These are phyloP conservation scores for Magnusiomyces tetraspermus DNA, from an alignment of 1,139 yeast genomes.

Conservation along the genomic window DNA sequence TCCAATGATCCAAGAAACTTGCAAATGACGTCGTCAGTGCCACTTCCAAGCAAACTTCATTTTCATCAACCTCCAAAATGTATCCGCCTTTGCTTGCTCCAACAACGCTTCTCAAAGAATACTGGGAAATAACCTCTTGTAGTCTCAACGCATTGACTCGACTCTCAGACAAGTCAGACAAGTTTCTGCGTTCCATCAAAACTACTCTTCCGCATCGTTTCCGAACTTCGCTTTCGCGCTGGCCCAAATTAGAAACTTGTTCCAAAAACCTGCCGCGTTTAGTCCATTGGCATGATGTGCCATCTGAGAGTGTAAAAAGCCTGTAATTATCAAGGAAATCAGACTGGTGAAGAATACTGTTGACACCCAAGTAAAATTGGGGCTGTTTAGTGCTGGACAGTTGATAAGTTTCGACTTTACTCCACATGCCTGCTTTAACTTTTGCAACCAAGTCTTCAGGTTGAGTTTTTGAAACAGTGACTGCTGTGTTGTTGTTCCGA, in stretches of 20 bases:
- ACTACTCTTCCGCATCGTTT: constrained; percentile 42
- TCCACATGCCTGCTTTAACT: constrained; percentile 49
- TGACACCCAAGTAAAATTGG: constrained; percentile 52
- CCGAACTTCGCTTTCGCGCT: constrained; percentile 52
- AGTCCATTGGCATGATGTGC: constrained; percentile 56
- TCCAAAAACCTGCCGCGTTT: constrained; percentile 50
- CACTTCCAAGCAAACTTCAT: constrained; percentile 45
- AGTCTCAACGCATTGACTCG: no score
- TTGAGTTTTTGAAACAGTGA: no score
- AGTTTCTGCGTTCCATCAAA: constrained; percentile 13
- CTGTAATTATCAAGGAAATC: constrained; percentile 54
- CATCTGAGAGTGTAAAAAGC: constrained; percentile 50
- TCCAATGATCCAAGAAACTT: constrained; percentile 59
- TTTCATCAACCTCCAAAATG: constrained; percentile 44
- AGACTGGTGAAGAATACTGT: constrained; percentile 48
- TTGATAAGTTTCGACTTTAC: constrained; percentile 46
- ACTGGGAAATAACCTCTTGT: not conserved
- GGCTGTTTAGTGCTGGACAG: constrained; percentile 32
- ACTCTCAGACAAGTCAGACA: constrained; percentile 15
- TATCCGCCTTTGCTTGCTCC: constrained; percentile 34
- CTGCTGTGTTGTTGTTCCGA: no score
- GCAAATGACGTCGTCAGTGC: constrained; percentile 52
- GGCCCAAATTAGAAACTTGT: constrained; percentile 46
- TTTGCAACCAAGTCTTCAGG: constrained; percentile 52
- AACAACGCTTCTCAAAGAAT: no score